Base-by-base conservation (phyloP, 106 monocot species). In the Dendrobium officinale region DNA sequence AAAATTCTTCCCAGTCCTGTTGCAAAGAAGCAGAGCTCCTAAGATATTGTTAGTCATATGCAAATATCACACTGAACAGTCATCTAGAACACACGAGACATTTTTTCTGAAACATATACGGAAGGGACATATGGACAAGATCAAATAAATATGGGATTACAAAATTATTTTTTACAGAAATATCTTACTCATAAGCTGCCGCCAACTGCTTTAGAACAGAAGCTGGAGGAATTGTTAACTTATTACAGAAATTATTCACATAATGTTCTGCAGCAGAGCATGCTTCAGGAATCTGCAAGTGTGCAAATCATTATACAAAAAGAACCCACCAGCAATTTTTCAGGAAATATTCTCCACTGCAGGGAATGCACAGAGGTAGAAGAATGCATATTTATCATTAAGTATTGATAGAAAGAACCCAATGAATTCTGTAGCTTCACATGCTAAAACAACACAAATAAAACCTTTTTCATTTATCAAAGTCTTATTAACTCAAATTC, bases 161-260 rank as follows among this genome's bases (percentile, higher is more conserved):
- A 2, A 58, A 48, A 4, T 61, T 68, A 9, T 68, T 8, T 64
- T 70, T 37, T 24, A 70, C 33, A 29, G 41, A 66, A 55, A 74
- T 9, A 42, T 86, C 93, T 87, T 83, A 93, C 93, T 91, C 86
- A 85, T 85, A 45, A 73, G 86, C 90, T 73, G 80, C 51, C 68
- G 87, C 88, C 66, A 93, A 47, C 82, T 91, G 90, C 75, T 80
- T 91, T 72, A 90, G 64, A 80, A 87, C 75, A 61, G 81, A 85
- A 48, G 76, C 72, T 80, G 86, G 80, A 85, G 88, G 87, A 86
- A 89, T 45, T 64, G 77, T 66, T 20, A 84, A 9, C 44, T 78
- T 79, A n/a, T 43, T 78, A 31, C 42, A 80, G 42, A 56, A 59
- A 80, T 75, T 81, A 83, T 82, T 67, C 45, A 29, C 40, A 67